Base-by-base conservation (phyloP, 2,329 filamentous ascomycete species). In the Colletotrichum sansevieriae region DNA sequence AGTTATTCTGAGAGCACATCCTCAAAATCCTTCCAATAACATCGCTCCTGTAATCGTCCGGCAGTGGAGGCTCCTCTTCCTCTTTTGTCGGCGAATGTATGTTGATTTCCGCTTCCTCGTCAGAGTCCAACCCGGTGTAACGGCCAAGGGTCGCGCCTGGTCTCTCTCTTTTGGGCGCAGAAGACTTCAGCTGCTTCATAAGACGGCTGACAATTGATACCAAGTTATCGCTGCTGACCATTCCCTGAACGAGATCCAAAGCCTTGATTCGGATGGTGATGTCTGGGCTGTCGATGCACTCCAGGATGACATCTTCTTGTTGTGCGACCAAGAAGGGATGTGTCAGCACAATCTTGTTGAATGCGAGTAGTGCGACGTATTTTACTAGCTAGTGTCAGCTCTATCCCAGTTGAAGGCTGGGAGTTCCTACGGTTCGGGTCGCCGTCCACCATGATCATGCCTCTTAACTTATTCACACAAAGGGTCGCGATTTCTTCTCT, bases 261-360 rank as follows among this genome's bases (percentile, higher is more conserved):
- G 96, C 95, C 77, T 97, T 92, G 78, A 97, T 91, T 70, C 96
- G 91, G 75, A 99, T 99, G 4, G 95, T 97, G 69, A 99, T 96
- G 75, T 99, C 96, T 0, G 93, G 86, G 78, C 97, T 97, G 78
- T 98, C 96, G 74, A 99, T 93, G 77, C 96, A 99, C 75, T 97
- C 92, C 77, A 99, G 85, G 71, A 99, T 98, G 55, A 98, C 95
- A 79, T 98, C 95, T 78, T 97, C 94, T 77, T 99, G 96, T 77
- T 95, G 88, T 5, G 93, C 91, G 33, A 99, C 96, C 37, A 99
- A 87, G 76, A 91, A 90, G 3, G 95, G 92, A 77, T 99, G 95
- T 0, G 95, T 96, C 20, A 88, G 80, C 35, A 97, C 95, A 74
- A 99, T 97, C 77, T 95, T 95, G 78, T 97, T 97, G 81, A 99